Evolutionary conservation across 352 stramenopile species (phyloP).

Genomic region (Phytophthora boehmeriae): DNA sequence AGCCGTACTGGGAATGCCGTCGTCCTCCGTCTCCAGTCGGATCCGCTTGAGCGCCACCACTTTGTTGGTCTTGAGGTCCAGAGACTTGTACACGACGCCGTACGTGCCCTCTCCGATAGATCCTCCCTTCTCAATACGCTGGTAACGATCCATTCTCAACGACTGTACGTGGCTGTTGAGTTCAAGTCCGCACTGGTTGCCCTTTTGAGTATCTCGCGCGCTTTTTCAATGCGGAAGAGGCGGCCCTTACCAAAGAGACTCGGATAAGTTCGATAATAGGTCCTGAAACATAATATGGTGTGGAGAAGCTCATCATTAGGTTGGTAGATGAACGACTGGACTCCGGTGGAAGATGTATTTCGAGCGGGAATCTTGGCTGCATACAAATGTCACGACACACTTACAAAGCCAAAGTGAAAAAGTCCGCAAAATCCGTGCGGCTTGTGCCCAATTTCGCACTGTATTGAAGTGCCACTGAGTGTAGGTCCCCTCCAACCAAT

Average conservation of each 20-base stretch:
- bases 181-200: neutral
- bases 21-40: slow-evolving; percentile 98
- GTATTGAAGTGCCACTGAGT: slow-evolving; percentile 37
- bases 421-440: slow-evolving; percentile 7
- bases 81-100: slow-evolving; percentile 97
- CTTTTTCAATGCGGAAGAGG: slow-evolving; percentile 28
- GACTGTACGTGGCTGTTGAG: neutral
- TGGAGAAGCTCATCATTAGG: neutral
- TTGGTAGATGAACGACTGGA: slow-evolving; percentile 1
- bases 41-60: slow-evolving; percentile 97
- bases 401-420: neutral
- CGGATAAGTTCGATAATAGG: slow-evolving; percentile 10
- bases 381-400: neutral
- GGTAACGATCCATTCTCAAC: slow-evolving; percentile 86
- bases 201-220: slow-evolving; percentile 15
- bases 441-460: slow-evolving; percentile 6
- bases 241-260: neutral
- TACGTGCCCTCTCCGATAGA: slow-evolving; percentile 96
- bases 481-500: slow-evolving; percentile 21
- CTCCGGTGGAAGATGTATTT: neutral
- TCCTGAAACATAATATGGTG: neutral
- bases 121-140: slow-evolving; percentile 93
- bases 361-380: neutral
- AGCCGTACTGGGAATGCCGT: slow-evolving; percentile 98
- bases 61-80: slow-evolving; percentile 90